Percentiles rank a stretch among this genome's conserved stretches.
phyloP scores from a whole-genome alignment of 441 rosid species.

The Jatropha podagrica region DNA sequence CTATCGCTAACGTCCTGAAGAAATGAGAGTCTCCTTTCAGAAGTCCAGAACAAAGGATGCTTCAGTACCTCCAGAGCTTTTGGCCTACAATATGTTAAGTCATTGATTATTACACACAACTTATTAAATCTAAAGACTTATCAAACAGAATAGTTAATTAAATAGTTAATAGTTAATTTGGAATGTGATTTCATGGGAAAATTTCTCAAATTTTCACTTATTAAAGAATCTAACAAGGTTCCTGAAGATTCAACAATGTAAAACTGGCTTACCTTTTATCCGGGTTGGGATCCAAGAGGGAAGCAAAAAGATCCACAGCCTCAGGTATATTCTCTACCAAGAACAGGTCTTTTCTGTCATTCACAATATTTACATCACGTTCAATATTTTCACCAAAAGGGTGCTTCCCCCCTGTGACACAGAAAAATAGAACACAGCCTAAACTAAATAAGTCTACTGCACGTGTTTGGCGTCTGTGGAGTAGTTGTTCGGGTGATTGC shows the following conservation, averaged over 20 bases:
- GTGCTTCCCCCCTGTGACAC: slow-evolving; percentile 79
- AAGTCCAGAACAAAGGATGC: slow-evolving; percentile 83
- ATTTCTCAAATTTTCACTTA: slow-evolving; percentile 8
- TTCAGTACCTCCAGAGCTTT: slow-evolving; percentile 58
- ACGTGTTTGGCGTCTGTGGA: slow-evolving; percentile 73
- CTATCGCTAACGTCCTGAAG: slow-evolving; percentile 82
- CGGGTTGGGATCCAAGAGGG: slow-evolving; percentile 66
- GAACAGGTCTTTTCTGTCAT: slow-evolving; percentile 79
- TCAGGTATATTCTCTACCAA: slow-evolving; percentile 81
- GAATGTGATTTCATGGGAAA: not conserved
- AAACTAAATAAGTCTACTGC: slow-evolving; percentile 85
- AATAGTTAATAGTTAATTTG: not conserved
- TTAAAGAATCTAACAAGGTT: not conserved
- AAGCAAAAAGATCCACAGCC: slow-evolving; percentile 76
- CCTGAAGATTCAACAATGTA: not conserved
- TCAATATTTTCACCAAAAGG: slow-evolving; percentile 80
- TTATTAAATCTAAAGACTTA: not conserved
- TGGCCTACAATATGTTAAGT: slow-evolving; percentile 45
- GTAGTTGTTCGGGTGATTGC: slow-evolving; percentile 96
- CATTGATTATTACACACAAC: not conserved
- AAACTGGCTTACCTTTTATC: slow-evolving; percentile 52
- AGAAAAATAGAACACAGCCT: slow-evolving; percentile 89
- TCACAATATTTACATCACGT: slow-evolving; percentile 80
- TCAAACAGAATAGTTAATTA: not conserved
- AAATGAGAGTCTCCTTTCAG: slow-evolving; percentile 73